Conservation (phyloP, 257 asterid species). For the Petrea volubilis region DNA sequence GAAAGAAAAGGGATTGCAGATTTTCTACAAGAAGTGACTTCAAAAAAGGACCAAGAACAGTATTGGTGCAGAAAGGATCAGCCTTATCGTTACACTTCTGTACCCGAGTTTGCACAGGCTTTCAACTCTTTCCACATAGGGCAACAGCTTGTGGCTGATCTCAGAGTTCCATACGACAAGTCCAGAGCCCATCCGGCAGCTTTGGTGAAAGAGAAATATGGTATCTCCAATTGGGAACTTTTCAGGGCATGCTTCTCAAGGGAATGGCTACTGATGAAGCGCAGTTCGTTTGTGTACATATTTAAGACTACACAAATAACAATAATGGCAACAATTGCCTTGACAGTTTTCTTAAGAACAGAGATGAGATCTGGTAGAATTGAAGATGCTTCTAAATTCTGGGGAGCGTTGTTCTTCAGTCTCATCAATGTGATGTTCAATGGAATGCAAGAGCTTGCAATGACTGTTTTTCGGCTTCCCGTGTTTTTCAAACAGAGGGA, state of each 20-base stretch:
- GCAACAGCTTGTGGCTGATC: constrained; percentile 37
- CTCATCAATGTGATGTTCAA: constrained; percentile 67
- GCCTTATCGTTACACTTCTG: constrained; percentile 49
- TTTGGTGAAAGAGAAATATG: constrained; percentile 56
- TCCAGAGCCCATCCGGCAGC: constrained; percentile 58
- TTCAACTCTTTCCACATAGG: constrained; percentile 50
- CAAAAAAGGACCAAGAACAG: constrained; percentile 62
- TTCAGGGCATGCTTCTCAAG: constrained; percentile 55
- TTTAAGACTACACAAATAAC: constrained; percentile 64
- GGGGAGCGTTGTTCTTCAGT: constrained; percentile 70
- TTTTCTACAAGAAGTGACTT: constrained; percentile 67
- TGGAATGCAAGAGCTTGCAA: constrained; percentile 59
- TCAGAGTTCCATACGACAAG: constrained; percentile 54
- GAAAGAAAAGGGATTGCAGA: constrained; percentile 66
- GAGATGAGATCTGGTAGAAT: constrained; percentile 56
- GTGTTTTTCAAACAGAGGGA: constrained; percentile 71
- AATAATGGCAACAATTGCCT: constrained; percentile 54
- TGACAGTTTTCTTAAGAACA: constrained; percentile 59
- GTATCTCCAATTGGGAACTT: constrained; percentile 59
- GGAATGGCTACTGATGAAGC: constrained; percentile 69
- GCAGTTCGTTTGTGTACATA: constrained; percentile 49
- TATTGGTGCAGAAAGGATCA: constrained; percentile 48
- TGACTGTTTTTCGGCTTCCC: constrained; percentile 63
- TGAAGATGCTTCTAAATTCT: constrained; percentile 40
- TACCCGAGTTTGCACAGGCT: constrained; percentile 42